These are phyloP conservation scores for Penicillium silybi DNA, from an alignment of 495 filamentous ascomycete genomes.

Conservation along the genomic window DNA sequence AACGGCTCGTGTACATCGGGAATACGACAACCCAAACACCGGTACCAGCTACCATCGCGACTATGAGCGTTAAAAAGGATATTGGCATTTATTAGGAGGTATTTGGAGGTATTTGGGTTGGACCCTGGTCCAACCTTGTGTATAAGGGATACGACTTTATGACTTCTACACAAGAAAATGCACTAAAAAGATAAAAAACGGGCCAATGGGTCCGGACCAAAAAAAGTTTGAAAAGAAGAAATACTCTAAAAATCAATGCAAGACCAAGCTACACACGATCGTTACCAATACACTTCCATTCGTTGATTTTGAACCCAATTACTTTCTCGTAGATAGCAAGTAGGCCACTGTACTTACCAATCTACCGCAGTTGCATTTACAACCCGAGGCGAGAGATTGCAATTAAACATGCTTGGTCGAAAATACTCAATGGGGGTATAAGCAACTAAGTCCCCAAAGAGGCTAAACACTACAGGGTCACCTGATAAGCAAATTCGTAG, in stretches of 20 bases:
- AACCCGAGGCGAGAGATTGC: too few species aligned
- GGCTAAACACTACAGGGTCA: background rate
- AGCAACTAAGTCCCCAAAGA: background rate
- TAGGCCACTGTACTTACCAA: too few species aligned
- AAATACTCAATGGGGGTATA: too few species aligned
- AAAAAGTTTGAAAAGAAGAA: background rate
- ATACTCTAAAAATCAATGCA: background rate
- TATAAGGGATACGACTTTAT: background rate
- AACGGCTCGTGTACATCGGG: constrained; percentile 30
- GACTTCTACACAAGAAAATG: background rate
- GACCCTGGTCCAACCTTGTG: background rate
- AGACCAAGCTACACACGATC: background rate
- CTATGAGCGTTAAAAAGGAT: constrained; percentile 20
- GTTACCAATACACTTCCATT: background rate
- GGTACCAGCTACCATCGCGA: constrained; percentile 35
- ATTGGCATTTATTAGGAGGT: background rate
- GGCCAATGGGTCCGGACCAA: background rate
- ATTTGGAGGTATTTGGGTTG: too few species aligned
- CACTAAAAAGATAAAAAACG: background rate
- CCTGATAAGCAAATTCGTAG: background rate
- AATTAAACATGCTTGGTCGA: too few species aligned
- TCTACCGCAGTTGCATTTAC: too few species aligned
- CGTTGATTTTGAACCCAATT: background rate
- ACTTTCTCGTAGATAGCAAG: too few species aligned
- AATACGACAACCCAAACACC: constrained; percentile 39